Base-by-base conservation (phyloP, 768 basidiomycete species). In the Bullera alba region DNA sequence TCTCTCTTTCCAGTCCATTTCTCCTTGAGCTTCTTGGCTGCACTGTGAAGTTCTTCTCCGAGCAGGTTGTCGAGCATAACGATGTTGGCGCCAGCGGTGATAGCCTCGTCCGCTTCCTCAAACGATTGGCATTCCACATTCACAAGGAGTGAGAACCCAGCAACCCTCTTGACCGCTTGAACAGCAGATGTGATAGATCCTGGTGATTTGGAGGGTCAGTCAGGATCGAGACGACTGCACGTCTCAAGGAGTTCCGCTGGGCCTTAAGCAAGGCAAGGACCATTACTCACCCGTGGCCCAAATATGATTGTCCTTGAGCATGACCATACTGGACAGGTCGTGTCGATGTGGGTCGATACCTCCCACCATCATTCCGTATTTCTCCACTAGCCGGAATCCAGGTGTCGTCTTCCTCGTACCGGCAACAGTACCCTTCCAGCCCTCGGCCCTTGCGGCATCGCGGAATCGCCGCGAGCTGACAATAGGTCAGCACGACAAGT, bases 241-340 rank as follows among this genome's bases (percentile, higher is more conserved):
- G 12, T 10, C 8, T 21, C 37, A 21, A 39, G 12, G 37, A n/a
- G n/a, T 34, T 34, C 32, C n/a, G n/a, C n/a, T n/a, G n/a, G n/a
- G n/a, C n/a, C n/a, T n/a, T n/a, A n/a, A n/a, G n/a, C n/a, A 34
- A 7, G 19, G 37, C 12, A 21, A 21, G 22, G 37, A 21, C 19
- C 8, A 8, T 21, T 8, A 46, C 78, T 54, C 65, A 84, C 91
- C 91, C 36, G 84, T 86, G 2, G 91, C 93, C 92, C 91, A 96
- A 67, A 97, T 87, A 69, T 99, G 95, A 70, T 99, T 99, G 64
- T 99, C 95, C 74, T 97, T 97, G 64, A 99, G 81, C 95, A 99
- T 99, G 67, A 99, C 92, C 95, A 99, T 97, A 69, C 86, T 87
- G 25, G 87, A 91, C n/a, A 97, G 78, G 72, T 97, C 92, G 60